Evolutionary conservation across 1,284 basidiomycete species (phyloP).

Genomic region (Ceratorhiza oryzae-sativae): DNA sequence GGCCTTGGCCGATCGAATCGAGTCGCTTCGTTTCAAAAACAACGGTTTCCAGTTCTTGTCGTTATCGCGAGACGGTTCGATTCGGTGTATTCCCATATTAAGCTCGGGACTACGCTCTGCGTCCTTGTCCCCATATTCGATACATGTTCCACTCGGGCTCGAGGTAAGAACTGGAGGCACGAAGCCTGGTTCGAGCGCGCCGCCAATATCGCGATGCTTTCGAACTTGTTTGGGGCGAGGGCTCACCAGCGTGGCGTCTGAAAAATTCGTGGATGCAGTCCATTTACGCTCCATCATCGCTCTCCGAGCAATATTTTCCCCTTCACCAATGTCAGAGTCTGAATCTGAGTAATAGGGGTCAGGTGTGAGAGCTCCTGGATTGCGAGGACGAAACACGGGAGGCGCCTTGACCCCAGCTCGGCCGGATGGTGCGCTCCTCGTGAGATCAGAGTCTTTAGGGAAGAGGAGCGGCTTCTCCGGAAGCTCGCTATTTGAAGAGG

Average conservation of each 20-base stretch:
- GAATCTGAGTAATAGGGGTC: conserved; percentile 24
- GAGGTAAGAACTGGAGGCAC: background rate
- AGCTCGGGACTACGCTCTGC: conserved; percentile 25
- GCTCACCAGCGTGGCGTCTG: conserved; percentile 21
- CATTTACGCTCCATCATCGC: conserved; percentile 7
- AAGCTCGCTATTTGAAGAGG: background rate
- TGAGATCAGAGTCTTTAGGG: conserved; percentile 37
- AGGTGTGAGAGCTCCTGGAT: conserved; percentile 3
- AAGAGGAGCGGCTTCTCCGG: conserved; percentile 39
- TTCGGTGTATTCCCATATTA: conserved; percentile 9
- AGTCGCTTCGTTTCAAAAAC: conserved; percentile 29
- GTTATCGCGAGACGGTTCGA: conserved; percentile 14
- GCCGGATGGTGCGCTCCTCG: background rate
- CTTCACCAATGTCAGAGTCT: conserved; percentile 14
- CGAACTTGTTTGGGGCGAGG: conserved; percentile 5
- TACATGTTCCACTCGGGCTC: background rate
- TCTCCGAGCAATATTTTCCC: background rate
- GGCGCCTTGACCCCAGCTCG: conserved; percentile 3
- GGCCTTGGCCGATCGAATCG: conserved; percentile 10
- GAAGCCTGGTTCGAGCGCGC: background rate
- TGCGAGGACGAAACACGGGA: conserved; percentile 12
- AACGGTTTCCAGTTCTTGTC: conserved; percentile 27
- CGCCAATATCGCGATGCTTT: background rate
- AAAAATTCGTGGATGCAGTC: conserved; percentile 28
- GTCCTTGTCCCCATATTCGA: conserved; percentile 28